phyloP scores from a whole-genome alignment of 2,329 filamentous ascomycete genomes.

The Trichoderma hamatum region DNA sequence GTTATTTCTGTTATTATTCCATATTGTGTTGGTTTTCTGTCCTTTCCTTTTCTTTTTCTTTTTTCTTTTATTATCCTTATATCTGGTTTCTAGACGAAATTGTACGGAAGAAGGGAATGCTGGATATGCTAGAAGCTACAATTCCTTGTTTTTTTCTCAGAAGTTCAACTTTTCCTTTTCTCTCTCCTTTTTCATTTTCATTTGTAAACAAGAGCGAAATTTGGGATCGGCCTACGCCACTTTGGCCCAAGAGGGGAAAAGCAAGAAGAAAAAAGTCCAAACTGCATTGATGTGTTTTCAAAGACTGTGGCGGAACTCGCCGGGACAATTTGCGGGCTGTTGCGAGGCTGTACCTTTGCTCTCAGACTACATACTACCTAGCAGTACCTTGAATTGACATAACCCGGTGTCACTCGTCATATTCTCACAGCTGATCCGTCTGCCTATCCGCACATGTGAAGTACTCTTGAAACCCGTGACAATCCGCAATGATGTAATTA shows the following conservation, averaged over 20 bases:
- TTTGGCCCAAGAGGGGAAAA: slow-evolving; percentile 2
- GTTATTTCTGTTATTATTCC: neutral
- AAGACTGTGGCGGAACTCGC: neutral
- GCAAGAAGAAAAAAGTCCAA: slow-evolving; percentile 12
- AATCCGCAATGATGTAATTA: neutral
- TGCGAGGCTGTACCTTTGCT: neutral
- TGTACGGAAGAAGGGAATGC: slow-evolving; percentile 16
- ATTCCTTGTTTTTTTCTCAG: neutral
- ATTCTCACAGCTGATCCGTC: neutral
- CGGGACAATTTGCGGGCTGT: neutral
- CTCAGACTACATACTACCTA: neutral
- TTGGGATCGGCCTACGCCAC: slow-evolving; percentile 5
- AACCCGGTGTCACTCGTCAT: neutral
- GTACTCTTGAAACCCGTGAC: neutral
- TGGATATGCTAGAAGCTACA: slow-evolving; percentile 23
- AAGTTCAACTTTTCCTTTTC: neutral
- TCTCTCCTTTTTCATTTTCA: neutral
- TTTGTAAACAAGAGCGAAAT: slow-evolving; percentile 15
- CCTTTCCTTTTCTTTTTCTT: neutral
- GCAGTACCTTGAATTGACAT: neutral
- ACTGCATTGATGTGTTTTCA: slow-evolving; percentile 2
- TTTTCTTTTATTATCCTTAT: neutral
- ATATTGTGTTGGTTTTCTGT: neutral
- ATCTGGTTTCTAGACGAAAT: slow-evolving; percentile 24
- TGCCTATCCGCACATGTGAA: neutral